Evolutionary conservation across 2,329 filamentous ascomycete genomes (phyloP).

Genomic region (Trichoderma sp.): DNA sequence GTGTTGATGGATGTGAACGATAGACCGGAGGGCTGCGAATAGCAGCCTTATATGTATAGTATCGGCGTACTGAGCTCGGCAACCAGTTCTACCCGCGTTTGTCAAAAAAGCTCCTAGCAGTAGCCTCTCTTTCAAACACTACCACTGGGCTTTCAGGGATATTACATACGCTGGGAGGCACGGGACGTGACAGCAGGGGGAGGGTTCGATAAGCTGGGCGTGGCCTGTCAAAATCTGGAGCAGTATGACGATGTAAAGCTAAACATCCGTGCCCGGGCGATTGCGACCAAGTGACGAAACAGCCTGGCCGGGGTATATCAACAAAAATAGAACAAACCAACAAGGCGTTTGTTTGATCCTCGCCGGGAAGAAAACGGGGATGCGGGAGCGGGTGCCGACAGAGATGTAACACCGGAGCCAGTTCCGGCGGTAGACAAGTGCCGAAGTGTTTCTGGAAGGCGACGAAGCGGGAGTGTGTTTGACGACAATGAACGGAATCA

Average conservation of each 20-base stretch:
- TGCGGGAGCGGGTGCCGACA: background rate
- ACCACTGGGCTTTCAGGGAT: background rate
- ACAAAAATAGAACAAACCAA: slow-evolving; percentile 16
- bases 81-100: slow-evolving; percentile 7
- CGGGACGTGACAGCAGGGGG: slow-evolving; percentile 10
- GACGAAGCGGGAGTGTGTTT: slow-evolving; percentile 5
- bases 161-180: background rate
- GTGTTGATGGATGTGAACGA: background rate
- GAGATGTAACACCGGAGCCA: slow-evolving; percentile 6
- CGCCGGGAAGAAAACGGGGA: background rate
- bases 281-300: background rate
- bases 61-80: background rate
- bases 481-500: background rate
- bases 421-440: background rate
- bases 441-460: slow-evolving; percentile 11
- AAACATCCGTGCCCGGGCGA: background rate
- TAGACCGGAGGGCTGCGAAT: background rate
- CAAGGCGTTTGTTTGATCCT: slow-evolving; percentile 7
- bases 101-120: background rate
- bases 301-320: background rate
- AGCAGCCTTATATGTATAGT: slow-evolving; percentile 10
- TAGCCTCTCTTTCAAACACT: background rate
- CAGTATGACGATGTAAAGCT: background rate
- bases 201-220: slow-evolving; percentile 5
- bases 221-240: background rate